A percentile compares a stretch with the other conserved stretches of the same genome.
These are phyloP conservation scores for Penicillium herquei DNA, from an alignment of 495 filamentous ascomycete genomes.

Conservation along the genomic window DNA sequence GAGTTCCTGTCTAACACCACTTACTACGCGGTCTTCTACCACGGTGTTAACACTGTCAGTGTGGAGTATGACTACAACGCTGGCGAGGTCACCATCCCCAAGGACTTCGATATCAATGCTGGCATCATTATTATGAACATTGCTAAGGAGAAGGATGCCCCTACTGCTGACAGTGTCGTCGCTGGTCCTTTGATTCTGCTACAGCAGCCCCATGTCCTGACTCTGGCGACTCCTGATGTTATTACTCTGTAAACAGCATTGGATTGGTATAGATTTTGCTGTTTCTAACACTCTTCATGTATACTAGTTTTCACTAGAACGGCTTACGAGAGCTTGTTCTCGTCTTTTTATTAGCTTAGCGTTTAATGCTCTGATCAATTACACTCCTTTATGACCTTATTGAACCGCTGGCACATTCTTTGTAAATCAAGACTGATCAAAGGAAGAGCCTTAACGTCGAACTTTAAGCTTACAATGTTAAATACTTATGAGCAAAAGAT, in stretches of 20 bases:
- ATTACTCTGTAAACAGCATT: not conserved
- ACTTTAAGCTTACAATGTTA: too few species aligned
- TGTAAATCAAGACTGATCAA: too few species aligned
- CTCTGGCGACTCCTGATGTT: not conserved
- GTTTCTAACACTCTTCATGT: too few species aligned
- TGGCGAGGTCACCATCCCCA: conserved; percentile 42
- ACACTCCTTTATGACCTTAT: conserved; percentile 1
- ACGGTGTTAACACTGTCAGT: conserved; percentile 43
- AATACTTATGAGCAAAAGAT: too few species aligned
- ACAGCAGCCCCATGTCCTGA: conserved; percentile 32
- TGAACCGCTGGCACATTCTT: too few species aligned
- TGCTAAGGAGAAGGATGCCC: conserved; percentile 43
- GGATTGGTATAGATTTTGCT: too few species aligned
- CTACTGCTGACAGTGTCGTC: conserved; percentile 43
- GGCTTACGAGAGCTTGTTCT: too few species aligned
- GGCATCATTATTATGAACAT: conserved; percentile 48
- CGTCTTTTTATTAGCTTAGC: not conserved
- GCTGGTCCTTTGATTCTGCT: conserved; percentile 41
- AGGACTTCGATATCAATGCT: conserved; percentile 41
- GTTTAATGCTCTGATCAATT: not conserved
- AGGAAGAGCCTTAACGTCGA: too few species aligned
- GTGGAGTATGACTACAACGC: conserved; percentile 41
- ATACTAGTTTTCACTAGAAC: too few species aligned
- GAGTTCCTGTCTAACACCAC: conserved; percentile 29
- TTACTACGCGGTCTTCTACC: conserved; percentile 55